Conservation (phyloP, 208 protist genomes). For the Acanthamoeba triangularis region DNA sequence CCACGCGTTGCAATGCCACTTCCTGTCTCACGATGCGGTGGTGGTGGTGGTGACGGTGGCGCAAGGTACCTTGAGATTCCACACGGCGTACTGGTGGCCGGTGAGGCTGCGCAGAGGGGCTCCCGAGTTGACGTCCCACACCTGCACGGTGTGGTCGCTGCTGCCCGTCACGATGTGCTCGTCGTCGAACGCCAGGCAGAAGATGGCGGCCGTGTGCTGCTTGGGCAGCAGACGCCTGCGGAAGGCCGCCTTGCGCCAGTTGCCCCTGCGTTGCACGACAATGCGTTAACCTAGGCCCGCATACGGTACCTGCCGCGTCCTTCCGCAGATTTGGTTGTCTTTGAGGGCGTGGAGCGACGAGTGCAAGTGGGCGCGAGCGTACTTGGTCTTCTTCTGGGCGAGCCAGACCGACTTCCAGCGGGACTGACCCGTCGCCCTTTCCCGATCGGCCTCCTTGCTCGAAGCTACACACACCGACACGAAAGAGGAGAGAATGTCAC, state of each 20-base stretch:
- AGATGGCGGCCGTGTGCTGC: conserved; percentile 53
- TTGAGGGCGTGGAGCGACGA: not conserved
- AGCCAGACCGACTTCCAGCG: conserved; percentile 74
- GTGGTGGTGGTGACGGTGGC: not conserved
- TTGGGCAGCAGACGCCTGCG: conserved; percentile 33
- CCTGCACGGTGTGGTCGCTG: conserved; percentile 53
- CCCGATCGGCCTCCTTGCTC: conserved; percentile 33
- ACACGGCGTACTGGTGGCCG: conserved; percentile 73
- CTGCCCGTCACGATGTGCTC: conserved; percentile 39
- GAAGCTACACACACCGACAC: not conserved
- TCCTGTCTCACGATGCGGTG: not conserved
- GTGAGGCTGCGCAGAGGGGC: not conserved
- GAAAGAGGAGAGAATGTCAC: not conserved
- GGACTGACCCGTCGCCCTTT: conserved; percentile 18
- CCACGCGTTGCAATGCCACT: not conserved
- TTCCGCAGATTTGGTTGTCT: not conserved
- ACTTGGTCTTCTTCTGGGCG: conserved; percentile 72
- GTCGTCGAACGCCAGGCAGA: conserved; percentile 63
- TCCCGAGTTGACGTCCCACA: conserved; percentile 9
- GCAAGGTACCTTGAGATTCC: conserved; percentile 51
- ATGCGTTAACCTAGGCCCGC: too few relatives aligned
- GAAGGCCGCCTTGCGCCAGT: conserved; percentile 56
- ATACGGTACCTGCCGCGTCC: not conserved
- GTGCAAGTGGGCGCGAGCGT: not conserved
- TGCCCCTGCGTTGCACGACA: not conserved